Conservation (phyloP, 345 rosid species). For the Lepidium sativum region DNA sequence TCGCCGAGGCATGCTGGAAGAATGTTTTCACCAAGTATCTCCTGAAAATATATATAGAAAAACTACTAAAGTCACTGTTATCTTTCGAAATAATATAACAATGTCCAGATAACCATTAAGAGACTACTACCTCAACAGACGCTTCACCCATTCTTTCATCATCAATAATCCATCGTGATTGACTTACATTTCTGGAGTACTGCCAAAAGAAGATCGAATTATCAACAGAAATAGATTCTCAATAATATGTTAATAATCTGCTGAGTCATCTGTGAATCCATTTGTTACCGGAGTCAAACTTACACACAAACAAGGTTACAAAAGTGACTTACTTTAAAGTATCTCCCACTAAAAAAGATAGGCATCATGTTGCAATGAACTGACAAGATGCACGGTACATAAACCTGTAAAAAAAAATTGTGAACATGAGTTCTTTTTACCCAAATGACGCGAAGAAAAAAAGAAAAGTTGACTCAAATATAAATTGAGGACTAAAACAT, state of each 20-base stretch:
- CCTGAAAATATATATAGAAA: constrained; percentile 34
- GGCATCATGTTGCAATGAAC: constrained; percentile 53
- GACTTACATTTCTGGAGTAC: constrained; percentile 96
- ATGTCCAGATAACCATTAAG: constrained; percentile 3
- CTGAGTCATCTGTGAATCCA: constrained; percentile 8
- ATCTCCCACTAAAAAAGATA: constrained; percentile 82
- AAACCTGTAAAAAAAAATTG: constrained; percentile 31
- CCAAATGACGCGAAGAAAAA: background rate
- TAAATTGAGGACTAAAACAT: background rate
- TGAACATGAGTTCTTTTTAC: constrained; percentile 1
- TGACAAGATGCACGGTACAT: constrained; percentile 61
- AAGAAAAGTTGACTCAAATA: background rate
- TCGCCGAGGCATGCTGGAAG: constrained; percentile 76
- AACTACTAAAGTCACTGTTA: constrained; percentile 8
- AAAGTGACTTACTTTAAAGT: constrained; percentile 56
- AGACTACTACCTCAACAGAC: constrained; percentile 67
- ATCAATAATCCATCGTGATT: constrained; percentile 91
- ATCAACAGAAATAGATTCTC: background rate
- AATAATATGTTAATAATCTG: background rate
- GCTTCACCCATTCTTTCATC: constrained; percentile 97
- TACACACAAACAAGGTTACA: background rate
- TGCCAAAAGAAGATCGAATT: constrained; percentile 20
- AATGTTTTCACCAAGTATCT: constrained; percentile 68
- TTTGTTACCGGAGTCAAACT: background rate
- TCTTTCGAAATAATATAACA: background rate